Base-by-base conservation (phyloP, 225 moss, liverwort and hornwort genomes). In the Antitrichia curtipendula region DNA sequence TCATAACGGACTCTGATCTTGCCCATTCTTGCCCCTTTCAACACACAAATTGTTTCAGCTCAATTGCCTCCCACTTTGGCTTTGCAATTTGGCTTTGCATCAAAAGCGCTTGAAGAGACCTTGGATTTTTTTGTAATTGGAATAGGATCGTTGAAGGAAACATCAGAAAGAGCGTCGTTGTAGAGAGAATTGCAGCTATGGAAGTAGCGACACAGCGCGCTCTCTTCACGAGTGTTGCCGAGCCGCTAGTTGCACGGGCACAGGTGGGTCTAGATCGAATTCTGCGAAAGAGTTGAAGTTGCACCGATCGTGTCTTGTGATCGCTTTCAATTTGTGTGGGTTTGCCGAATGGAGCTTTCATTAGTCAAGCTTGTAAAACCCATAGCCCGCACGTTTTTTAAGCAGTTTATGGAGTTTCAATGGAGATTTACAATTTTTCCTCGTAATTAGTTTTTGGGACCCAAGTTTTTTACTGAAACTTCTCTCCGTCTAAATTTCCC, bases 161-260 rank as follows among this genome's bases (percentile, higher is more conserved):
- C 34, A 29, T n/a, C 58, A 28, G 63, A 49, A 31, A 56, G 81
- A 62, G 80, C 59, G 86, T 20, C 32, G 3, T 34, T 34, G 63
- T 49, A 43, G 25, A 43, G 84, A 29, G 74, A 64, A 43, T 47
- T 38, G 38, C n/a, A 76, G 86, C 34, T 40, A 93, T 93, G 93
- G 93, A 88, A 75, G 87, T 93, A 9, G 88, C 68, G 43, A 84
- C 88, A 60, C 93, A 91, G 79, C 91, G 91, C 28, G 78, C 91
- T 69, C 87, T 92, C 85, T 87, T 85, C 80, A 63, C 69, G 52
- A 90, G 71, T 49, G 81, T 75, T 81, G 52, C 84, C 40, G 91
- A 87, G 52, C 84, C 76, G 88, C 20, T 89, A 20, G 47, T 88
- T 68, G 75, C 81, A 60, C 87, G 83, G 27, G 45, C 72, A 10